Evolutionary conservation across 768 basidiomycete species (phyloP).

Genomic region (Amanita muscaria): DNA sequence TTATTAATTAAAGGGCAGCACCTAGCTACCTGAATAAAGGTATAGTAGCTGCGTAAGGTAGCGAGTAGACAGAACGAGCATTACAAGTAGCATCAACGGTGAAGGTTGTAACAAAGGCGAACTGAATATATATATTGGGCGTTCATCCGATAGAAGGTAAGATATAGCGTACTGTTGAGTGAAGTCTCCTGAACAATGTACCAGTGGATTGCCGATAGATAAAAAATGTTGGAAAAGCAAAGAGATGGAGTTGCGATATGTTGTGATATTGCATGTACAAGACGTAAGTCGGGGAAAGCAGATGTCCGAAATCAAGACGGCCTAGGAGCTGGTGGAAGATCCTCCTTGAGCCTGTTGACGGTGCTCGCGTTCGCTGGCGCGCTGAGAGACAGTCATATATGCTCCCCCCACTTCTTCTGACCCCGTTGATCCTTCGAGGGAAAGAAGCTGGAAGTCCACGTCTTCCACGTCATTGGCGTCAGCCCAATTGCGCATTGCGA

Average conservation of each 20-base stretch:
- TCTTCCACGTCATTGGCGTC: slow-evolving; percentile 67
- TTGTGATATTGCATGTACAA: slow-evolving; percentile 8
- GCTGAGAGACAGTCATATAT: slow-evolving; percentile 79
- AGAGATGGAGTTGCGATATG: neutral
- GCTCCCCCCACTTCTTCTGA: slow-evolving; percentile 75
- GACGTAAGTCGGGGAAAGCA: slow-evolving; percentile 5
- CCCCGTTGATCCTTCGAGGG: slow-evolving; percentile 47
- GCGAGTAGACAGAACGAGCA: slow-evolving; percentile 6
- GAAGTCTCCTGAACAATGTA: neutral
- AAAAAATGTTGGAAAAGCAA: neutral
- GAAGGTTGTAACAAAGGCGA: neutral
- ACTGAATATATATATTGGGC: neutral
- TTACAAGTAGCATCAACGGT: neutral
- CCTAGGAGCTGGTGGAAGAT: slow-evolving; percentile 21
- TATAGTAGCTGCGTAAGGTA: slow-evolving; percentile 7
- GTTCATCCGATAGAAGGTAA: neutral
- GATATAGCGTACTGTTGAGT: neutral
- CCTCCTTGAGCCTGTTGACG: slow-evolving; percentile 24
- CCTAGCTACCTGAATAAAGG: neutral
- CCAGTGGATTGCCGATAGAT: slow-evolving; percentile 2
- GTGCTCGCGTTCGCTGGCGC: slow-evolving; percentile 64
- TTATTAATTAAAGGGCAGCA: slow-evolving; percentile 5
- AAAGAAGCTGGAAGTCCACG: slow-evolving; percentile 47
- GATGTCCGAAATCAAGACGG: neutral
- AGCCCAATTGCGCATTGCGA: slow-evolving; percentile 69